These are phyloP conservation scores for Phaeomoniella chlamydospora DNA, from an alignment of 2,329 filamentous ascomycete genomes.

Conservation along the genomic window DNA sequence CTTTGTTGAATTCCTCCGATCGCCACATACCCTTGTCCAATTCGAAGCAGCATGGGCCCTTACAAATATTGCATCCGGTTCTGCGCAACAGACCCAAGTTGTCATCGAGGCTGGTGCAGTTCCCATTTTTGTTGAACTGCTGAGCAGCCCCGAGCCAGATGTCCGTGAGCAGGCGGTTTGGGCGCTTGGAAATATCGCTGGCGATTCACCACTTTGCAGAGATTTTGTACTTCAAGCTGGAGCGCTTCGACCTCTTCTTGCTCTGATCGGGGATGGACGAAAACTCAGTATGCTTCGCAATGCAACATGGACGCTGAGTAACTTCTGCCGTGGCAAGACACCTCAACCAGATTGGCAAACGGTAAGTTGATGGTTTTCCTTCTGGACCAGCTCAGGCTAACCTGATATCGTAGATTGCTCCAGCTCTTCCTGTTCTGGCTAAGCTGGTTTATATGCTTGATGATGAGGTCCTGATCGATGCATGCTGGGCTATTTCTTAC, in stretches of 20 bases:
- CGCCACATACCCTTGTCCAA: constrained; percentile 93
- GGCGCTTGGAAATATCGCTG: constrained; percentile 96
- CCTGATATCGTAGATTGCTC: constrained; percentile 55
- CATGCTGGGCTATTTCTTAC: constrained; percentile 99
- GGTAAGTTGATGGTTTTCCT: constrained; percentile 39
- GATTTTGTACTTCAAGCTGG: constrained; percentile 90
- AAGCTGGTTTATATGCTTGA: constrained; percentile 98
- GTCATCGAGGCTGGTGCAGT: constrained; percentile 97
- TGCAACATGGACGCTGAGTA: constrained; percentile 97
- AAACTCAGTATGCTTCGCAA: constrained; percentile 99
- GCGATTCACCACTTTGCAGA: constrained; percentile 92
- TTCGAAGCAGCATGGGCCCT: constrained; percentile 98
- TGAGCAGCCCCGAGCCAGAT: constrained; percentile 92
- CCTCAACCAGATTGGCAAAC: constrained; percentile 97
- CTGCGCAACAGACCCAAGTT: constrained; percentile 92
- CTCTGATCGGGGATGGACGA: constrained; percentile 86
- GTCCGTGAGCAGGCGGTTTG: constrained; percentile 96
- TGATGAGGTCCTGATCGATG: constrained; percentile 95
- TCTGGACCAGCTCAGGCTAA: constrained; percentile 10
- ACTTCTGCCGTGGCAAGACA: constrained; percentile 99
- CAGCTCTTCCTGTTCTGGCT: constrained; percentile 82
- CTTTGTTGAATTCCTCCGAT: constrained; percentile 96
- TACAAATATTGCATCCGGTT: constrained; percentile 97
- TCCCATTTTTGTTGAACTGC: constrained; percentile 93
- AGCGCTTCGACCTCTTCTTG: constrained; percentile 78